Evolutionary conservation across 768 basidiomycete species (phyloP).

Genomic region (Gloeophyllum trabeum): DNA sequence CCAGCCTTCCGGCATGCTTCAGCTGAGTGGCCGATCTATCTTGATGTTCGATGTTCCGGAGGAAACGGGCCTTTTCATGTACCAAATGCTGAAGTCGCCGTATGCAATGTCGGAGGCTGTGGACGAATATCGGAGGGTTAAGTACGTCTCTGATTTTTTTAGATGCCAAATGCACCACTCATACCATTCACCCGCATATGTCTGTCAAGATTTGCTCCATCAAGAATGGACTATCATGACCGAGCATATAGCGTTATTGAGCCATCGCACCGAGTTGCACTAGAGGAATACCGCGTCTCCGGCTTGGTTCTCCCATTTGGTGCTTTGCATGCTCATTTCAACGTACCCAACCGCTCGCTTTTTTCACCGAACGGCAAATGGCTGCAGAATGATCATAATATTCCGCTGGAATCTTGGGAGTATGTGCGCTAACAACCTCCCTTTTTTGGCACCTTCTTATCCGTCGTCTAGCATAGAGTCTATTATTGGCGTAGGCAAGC

Average conservation of each 20-base stretch:
- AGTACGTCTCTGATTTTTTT: neutral
- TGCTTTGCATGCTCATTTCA: constrained; percentile 26
- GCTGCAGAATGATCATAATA: constrained; percentile 26
- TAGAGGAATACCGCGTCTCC: constrained; percentile 23
- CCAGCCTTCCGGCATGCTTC: neutral
- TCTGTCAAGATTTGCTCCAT: constrained; percentile 21
- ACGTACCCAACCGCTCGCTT: constrained; percentile 27
- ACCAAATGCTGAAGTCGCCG: neutral
- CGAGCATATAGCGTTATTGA: constrained; percentile 25
- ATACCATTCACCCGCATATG: neutral
- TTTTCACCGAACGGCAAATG: constrained; percentile 33
- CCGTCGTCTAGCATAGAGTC: constrained; percentile 13
- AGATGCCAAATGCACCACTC: too few species aligned
- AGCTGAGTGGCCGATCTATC: constrained; percentile 9
- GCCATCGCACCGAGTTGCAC: constrained; percentile 33
- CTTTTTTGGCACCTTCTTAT: neutral
- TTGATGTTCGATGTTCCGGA: constrained; percentile 2
- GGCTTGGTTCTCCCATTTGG: constrained; percentile 36
- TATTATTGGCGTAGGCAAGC: constrained; percentile 23
- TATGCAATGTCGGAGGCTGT: neutral
- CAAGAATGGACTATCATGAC: constrained; percentile 29
- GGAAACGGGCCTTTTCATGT: neutral
- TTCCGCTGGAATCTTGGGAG: constrained; percentile 39
- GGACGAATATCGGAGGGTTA: neutral
- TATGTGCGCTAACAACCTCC: constrained; percentile 7